phyloP scores from a whole-genome alignment of 495 filamentous ascomycete genomes.

The Penicillium mononematosum region DNA sequence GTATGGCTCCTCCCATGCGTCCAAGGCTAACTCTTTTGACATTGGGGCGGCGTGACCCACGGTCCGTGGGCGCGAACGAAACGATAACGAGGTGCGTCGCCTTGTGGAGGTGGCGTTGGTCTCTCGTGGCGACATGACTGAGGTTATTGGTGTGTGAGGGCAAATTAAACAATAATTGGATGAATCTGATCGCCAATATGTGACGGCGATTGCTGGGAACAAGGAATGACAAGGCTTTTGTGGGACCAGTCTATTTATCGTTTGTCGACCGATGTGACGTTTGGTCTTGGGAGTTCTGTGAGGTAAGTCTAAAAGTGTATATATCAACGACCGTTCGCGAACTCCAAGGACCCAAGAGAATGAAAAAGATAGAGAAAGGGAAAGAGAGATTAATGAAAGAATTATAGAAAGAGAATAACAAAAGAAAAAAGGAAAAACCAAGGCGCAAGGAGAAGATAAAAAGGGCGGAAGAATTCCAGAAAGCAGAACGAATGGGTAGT shows the following conservation, averaged over 20 bases:
- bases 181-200: neutral
- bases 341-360: conserved; percentile 15
- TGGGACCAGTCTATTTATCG: neutral
- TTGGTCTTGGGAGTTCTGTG: conserved; percentile 4
- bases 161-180: conserved; percentile 1
- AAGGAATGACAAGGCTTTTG: conserved; percentile 3
- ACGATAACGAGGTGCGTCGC: conserved; percentile 40
- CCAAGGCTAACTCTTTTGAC: conserved; percentile 24
- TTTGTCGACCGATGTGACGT: neutral
- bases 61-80: conserved; percentile 39
- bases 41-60: conserved; percentile 25
- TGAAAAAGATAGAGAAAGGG: conserved; percentile 9
- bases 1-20: conserved; percentile 32
- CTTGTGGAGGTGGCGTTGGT: conserved; percentile 25
- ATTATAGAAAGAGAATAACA: conserved; percentile 16
- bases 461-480: conserved; percentile 24
- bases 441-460: conserved; percentile 28
- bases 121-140: conserved; percentile 43
- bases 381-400: conserved; percentile 17
- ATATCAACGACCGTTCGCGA: conserved; percentile 6
- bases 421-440: conserved; percentile 16
- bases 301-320: conserved; percentile 5
- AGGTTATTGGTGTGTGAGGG: conserved; percentile 1
- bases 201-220: neutral
- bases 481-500: conserved; percentile 22